These are phyloP conservation scores for Ophiognomonia clavigignenti-juglandacearum DNA, from an alignment of 2,329 filamentous ascomycete species.

Conservation along the genomic window DNA sequence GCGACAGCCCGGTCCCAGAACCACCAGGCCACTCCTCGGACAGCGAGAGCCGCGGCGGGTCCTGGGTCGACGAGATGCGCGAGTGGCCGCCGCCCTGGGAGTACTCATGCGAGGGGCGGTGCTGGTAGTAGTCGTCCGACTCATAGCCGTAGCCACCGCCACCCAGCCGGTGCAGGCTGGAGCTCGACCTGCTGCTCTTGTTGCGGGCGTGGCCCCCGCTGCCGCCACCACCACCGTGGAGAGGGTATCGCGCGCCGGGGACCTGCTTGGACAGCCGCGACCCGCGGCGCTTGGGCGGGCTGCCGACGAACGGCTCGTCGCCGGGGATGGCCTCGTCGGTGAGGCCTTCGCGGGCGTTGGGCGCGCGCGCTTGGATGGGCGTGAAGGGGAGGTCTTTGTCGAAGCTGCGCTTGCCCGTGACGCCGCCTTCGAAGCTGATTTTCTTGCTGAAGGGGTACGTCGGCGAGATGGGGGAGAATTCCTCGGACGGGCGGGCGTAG, in stretches of 20 bases:
- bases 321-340: conserved; percentile 59
- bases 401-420: too few relatives aligned
- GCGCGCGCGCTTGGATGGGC: conserved; percentile 53
- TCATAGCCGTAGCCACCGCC: conserved; percentile 22
- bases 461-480: conserved; percentile 25
- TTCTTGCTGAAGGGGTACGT: too few relatives aligned
- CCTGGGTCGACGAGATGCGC: conserved; percentile 35
- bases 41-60: conserved; percentile 39
- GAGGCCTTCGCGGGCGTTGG: conserved; percentile 57
- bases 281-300: conserved; percentile 46
- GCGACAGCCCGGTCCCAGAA: conserved; percentile 36
- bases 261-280: conserved; percentile 47
- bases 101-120: conserved; percentile 30
- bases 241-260: conserved; percentile 29
- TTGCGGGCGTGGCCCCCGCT: conserved; percentile 37
- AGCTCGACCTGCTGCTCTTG: conserved; percentile 42
- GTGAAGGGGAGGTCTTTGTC: conserved; percentile 34
- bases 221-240: too few relatives aligned
- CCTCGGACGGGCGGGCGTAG: conserved; percentile 38
- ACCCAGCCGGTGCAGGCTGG: conserved; percentile 35
- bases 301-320: conserved; percentile 52
- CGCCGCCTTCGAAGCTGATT: too few relatives aligned
- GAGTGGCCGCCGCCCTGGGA: conserved; percentile 16
- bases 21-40: conserved; percentile 41
- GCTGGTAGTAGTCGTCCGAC: conserved; percentile 32